A percentile compares a stretch with the other conserved stretches of the same genome.
Evolutionary conservation across 352 stramenopile genomes (phyloP).

Genomic region (Phytophthora sojae): DNA sequence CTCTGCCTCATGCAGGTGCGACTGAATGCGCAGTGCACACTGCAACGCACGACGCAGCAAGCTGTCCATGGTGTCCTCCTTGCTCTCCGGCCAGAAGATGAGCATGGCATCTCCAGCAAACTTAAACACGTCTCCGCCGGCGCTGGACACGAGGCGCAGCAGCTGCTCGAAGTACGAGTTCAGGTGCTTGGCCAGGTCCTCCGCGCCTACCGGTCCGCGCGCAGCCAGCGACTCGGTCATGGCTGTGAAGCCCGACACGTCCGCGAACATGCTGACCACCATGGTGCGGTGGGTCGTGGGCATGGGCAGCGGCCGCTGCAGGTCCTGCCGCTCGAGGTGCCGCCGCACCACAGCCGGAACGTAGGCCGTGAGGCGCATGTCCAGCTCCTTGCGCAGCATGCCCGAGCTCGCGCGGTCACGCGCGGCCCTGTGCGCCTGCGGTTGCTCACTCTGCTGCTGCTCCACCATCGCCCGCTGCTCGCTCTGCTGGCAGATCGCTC

Average conservation of each 20-base stretch:
- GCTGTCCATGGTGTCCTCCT: conserved; percentile 88
- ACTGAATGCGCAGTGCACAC: conserved; percentile 92
- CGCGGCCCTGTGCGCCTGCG: conserved; percentile 1
- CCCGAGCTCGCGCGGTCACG: conserved; percentile 45
- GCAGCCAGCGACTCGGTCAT: conserved; percentile 93
- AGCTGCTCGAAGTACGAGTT: conserved; percentile 95
- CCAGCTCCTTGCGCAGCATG: conserved; percentile 77
- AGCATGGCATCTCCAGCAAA: conserved; percentile 97
- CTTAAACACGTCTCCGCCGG: conserved; percentile 93
- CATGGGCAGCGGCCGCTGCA: conserved; percentile 45
- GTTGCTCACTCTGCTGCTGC: conserved; percentile 6
- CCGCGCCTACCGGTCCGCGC: conserved; percentile 83
- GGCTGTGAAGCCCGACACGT: conserved; percentile 95
- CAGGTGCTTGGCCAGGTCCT: conserved; percentile 92
- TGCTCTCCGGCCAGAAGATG: conserved; percentile 93
- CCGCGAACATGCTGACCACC: conserved; percentile 93
- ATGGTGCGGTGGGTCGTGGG: conserved; percentile 78
- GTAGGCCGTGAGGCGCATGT: conserved; percentile 86
- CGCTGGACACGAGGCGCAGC: conserved; percentile 79
- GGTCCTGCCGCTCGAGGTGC: conserved; percentile 72
- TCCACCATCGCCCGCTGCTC: conserved; percentile 19
- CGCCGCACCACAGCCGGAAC: conserved; percentile 81
- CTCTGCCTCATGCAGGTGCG: conserved; percentile 88
- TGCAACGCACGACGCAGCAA: conserved; percentile 86
- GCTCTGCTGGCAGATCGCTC: neutral